Evolutionary conservation across 1,284 basidiomycete species (phyloP).

Genomic region (Apiotrichum domesticum): DNA sequence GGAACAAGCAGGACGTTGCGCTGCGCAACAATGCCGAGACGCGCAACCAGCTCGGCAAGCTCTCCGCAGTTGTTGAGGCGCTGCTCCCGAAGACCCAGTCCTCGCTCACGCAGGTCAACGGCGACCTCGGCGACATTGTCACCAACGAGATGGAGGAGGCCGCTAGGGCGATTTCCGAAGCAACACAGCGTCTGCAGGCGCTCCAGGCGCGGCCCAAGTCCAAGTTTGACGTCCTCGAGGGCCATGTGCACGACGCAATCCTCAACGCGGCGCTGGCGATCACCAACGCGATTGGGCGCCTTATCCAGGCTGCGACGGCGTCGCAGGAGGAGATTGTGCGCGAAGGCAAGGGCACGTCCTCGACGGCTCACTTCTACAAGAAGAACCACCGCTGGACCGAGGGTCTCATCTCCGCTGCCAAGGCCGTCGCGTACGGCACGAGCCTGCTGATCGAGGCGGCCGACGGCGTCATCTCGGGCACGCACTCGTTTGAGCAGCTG

Average conservation of each 20-base stretch:
- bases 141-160: slow-evolving; percentile 94
- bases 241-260: slow-evolving; percentile 98
- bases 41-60: slow-evolving; percentile 68
- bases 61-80: slow-evolving; percentile 80
- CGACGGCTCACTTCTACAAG: slow-evolving; percentile 97
- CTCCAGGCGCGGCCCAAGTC: slow-evolving; percentile 83
- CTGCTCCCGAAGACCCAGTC: slow-evolving; percentile 81
- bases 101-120: slow-evolving; percentile 68
- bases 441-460: slow-evolving; percentile 93
- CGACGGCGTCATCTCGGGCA: slow-evolving; percentile 93
- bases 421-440: slow-evolving; percentile 97
- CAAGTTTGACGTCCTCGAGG: slow-evolving; percentile 80
- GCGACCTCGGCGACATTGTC: slow-evolving; percentile 93
- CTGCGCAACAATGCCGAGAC: slow-evolving; percentile 85
- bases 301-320: slow-evolving; percentile 94
- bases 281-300: slow-evolving; percentile 85
- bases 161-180: slow-evolving; percentile 86
- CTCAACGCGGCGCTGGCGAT: slow-evolving; percentile 88
- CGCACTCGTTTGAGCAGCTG: slow-evolving; percentile 94
- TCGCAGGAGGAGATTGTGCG: slow-evolving; percentile 97
- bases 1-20: slow-evolving; percentile 78
- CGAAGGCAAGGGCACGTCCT: slow-evolving; percentile 84
- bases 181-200: slow-evolving; percentile 80
- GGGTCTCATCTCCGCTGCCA: slow-evolving; percentile 95
- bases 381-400: slow-evolving; percentile 99